These are phyloP conservation scores for Penicillium italicum DNA, from an alignment of 2,329 filamentous ascomycete species.

Conservation along the genomic window DNA sequence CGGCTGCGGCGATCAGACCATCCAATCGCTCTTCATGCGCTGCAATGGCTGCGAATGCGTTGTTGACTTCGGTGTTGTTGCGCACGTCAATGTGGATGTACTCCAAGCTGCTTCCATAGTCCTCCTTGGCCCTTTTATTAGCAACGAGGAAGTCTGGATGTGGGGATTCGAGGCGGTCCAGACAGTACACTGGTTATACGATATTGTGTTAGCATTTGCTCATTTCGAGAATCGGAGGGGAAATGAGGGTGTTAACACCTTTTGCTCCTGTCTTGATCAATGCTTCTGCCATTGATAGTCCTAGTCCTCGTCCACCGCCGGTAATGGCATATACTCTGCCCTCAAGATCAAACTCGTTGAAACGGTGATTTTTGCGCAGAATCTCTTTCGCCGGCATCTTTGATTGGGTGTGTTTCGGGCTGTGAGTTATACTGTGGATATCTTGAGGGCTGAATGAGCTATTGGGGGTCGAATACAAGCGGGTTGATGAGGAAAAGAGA, in stretches of 20 bases:
- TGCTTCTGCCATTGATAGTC: constrained; percentile 46
- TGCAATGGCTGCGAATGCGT: constrained; percentile 36
- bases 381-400: constrained; percentile 26
- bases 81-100: constrained; percentile 50
- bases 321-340: constrained; percentile 43
- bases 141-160: constrained; percentile 43
- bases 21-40: constrained; percentile 37
- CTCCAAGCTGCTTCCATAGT: constrained; percentile 42
- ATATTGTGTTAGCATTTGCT: not conserved
- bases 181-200: constrained; percentile 41
- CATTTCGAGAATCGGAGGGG: not conserved
- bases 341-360: constrained; percentile 44
- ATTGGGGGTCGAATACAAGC: constrained; percentile 23
- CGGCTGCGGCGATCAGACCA: constrained; percentile 43
- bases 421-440: constrained; percentile 14
- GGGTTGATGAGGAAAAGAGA: constrained; percentile 6
- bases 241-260: constrained; percentile 26
- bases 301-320: constrained; percentile 45
- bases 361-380: constrained; percentile 30
- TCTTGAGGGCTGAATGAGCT: constrained; percentile 13
- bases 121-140: constrained; percentile 33
- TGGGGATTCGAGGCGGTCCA: constrained; percentile 47
- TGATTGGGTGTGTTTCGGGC: constrained; percentile 32
- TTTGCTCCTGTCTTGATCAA: constrained; percentile 49
- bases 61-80: constrained; percentile 36